Evolutionary conservation across 208 protist genomes (phyloP).

Genomic region (Crithidia fasciculata): DNA sequence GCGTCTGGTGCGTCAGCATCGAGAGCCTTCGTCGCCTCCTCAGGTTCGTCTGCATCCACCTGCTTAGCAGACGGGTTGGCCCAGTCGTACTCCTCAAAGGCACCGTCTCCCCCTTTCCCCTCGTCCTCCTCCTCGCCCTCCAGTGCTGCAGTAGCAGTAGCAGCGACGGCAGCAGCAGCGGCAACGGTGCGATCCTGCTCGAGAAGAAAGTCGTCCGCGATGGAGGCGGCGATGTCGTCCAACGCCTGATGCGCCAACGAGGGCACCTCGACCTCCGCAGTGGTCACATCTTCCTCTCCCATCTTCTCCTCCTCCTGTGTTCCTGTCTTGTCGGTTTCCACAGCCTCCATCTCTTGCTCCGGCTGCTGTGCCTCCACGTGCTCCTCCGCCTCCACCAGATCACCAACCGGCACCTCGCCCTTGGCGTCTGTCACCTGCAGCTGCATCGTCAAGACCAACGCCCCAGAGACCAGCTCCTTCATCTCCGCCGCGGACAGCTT

Average conservation of each 20-base stretch:
- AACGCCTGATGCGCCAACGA: not conserved
- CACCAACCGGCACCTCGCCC: conserved; percentile 1
- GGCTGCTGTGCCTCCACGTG: not conserved
- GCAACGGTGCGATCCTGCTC: conserved; percentile 20
- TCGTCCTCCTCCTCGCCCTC: not conserved
- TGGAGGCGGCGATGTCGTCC: conserved; percentile 14
- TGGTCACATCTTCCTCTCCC: not conserved
- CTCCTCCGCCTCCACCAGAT: not conserved
- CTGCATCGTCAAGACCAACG: conserved; percentile 37
- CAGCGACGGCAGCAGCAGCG: conserved; percentile 1
- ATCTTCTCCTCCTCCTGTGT: not conserved
- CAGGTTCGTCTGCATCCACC: not conserved
- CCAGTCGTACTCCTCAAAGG: conserved; percentile 15
- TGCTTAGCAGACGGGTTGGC: not conserved
- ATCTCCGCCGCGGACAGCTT: conserved; percentile 16
- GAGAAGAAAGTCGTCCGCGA: conserved; percentile 35
- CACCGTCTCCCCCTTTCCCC: not conserved
- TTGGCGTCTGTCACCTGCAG: conserved; percentile 35
- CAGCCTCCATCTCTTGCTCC: not conserved
- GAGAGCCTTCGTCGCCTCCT: not conserved
- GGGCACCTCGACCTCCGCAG: not conserved
- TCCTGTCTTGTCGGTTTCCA: not conserved
- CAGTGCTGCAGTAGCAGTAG: conserved; percentile 11
- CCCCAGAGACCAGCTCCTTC: conserved; percentile 15
- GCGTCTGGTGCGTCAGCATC: too few relatives aligned